These are phyloP conservation scores for Neofusicoccum parvum DNA, from an alignment of 2,329 filamentous ascomycete genomes.

Conservation along the genomic window DNA sequence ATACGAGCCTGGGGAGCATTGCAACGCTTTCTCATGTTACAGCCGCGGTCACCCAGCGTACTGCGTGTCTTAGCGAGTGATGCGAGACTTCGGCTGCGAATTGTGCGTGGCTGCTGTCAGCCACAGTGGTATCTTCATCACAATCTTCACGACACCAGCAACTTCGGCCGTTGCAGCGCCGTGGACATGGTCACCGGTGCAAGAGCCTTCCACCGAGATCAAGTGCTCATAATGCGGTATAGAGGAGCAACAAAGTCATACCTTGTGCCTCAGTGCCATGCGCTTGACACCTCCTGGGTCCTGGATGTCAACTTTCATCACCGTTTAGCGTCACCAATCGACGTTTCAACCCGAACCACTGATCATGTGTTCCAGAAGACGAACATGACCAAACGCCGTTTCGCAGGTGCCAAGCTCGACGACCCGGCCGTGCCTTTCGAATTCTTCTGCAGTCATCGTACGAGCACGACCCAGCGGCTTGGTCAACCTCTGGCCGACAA, in stretches of 20 bases:
- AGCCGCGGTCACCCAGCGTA: neutral
- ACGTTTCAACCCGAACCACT: neutral
- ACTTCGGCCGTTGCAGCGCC: neutral
- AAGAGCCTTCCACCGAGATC: neutral
- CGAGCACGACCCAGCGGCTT: neutral
- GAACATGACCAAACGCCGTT: neutral
- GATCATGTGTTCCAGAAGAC: neutral
- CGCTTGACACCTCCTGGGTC: neutral
- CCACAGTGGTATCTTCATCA: slow-evolving; percentile 3
- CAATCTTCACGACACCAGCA: neutral
- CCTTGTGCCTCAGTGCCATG: neutral
- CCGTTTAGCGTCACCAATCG: neutral
- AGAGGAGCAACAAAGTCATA: neutral
- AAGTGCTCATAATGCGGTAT: neutral
- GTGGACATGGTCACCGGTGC: neutral
- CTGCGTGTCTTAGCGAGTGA: slow-evolving; percentile 11
- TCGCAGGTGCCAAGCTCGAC: neutral
- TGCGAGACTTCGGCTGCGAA: neutral
- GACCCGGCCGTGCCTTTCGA: neutral
- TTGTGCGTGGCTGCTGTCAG: neutral
- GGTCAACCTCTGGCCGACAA: neutral
- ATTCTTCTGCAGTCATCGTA: slow-evolving; percentile 1
- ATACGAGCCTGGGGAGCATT: slow-evolving; percentile 5
- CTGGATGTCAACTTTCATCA: neutral
- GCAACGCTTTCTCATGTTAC: neutral